Conservation (phyloP, 345 rosid species). For the Trapa incisa region DNA sequence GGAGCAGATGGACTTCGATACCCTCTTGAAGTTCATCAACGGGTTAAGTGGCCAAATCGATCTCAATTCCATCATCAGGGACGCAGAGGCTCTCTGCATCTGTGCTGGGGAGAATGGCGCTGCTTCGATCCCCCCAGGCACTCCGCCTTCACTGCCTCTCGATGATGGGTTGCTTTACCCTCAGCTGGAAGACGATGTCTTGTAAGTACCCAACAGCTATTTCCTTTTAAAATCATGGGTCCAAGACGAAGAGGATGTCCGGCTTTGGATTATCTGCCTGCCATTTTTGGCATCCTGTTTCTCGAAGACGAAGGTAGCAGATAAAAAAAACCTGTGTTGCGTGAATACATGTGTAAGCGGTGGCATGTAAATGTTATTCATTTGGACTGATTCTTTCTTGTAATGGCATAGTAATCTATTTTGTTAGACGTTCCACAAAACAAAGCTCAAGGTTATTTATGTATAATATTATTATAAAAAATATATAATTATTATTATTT, state of each 20-base stretch:
- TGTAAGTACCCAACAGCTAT: slow-evolving; percentile 17
- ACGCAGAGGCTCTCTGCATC: slow-evolving; percentile 87
- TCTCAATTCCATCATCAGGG: slow-evolving; percentile 58
- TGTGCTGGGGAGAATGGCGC: slow-evolving; percentile 92
- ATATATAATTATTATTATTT: too few relatives aligned
- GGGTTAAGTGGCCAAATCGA: slow-evolving; percentile 80
- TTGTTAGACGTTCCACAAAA: too few relatives aligned
- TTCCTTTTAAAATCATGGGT: not conserved
- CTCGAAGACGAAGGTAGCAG: too few relatives aligned
- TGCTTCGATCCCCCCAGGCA: slow-evolving; percentile 85
- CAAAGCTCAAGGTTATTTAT: too few relatives aligned
- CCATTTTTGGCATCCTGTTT: too few relatives aligned
- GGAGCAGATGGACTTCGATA: slow-evolving; percentile 92
- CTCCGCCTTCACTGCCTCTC: slow-evolving; percentile 76
- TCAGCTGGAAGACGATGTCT: slow-evolving; percentile 51
- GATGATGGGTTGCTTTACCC: slow-evolving; percentile 39
- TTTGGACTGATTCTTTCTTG: too few relatives aligned
- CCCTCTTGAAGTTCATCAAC: slow-evolving; percentile 82
- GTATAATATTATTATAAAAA: too few relatives aligned
- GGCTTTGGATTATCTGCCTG: not conserved
- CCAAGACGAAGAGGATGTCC: not conserved
- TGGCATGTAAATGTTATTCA: too few relatives aligned
- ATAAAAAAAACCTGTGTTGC: too few relatives aligned
- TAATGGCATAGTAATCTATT: too few relatives aligned
- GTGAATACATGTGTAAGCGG: too few relatives aligned